These are phyloP conservation scores for Komagataea norvegica DNA, from an alignment of 1,139 yeast genomes.

Conservation along the genomic window DNA sequence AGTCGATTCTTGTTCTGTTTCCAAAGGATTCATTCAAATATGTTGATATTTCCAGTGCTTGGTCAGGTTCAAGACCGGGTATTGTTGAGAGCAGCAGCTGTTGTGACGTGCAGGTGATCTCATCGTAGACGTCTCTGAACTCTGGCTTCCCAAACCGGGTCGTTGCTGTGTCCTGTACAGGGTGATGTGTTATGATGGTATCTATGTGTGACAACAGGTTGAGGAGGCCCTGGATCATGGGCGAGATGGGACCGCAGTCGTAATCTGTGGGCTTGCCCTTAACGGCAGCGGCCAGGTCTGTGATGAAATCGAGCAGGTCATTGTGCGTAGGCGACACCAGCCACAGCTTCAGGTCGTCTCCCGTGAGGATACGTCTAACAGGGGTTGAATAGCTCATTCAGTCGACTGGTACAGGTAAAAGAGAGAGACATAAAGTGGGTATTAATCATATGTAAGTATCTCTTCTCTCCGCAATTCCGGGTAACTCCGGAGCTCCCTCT, in stretches of 20 bases:
- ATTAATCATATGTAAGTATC: no score
- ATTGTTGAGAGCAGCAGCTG: conserved; percentile 26
- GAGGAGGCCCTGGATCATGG: conserved; percentile 33
- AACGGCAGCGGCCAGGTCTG: conserved; percentile 59
- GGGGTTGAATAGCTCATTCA: conserved; percentile 32
- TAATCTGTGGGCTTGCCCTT: conserved; percentile 56
- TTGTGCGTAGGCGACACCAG: conserved; percentile 46
- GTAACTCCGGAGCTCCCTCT: no score
- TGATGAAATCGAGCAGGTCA: conserved; percentile 51
- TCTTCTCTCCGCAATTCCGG: no score
- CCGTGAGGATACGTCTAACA: conserved; percentile 51
- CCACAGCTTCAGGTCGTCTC: conserved; percentile 64
- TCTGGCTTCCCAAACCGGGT: conserved; percentile 92
- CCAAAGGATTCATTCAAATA: conserved; percentile 81
- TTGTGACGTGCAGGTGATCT: conserved; percentile 36
- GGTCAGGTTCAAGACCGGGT: conserved; percentile 23
- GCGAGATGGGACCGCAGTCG: conserved; percentile 34
- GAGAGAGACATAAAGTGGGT: no score
- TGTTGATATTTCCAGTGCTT: conserved; percentile 38
- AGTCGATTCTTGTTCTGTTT: conserved; percentile 78
- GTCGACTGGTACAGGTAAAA: no score
- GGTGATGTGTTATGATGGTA: conserved; percentile 47
- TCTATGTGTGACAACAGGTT: conserved; percentile 43
- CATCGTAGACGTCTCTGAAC: conserved; percentile 80
- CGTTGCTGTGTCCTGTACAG: conserved; percentile 55